phyloP scores from a whole-genome alignment of 1,284 basidiomycete species.

The Heterobasidion parviporum region DNA sequence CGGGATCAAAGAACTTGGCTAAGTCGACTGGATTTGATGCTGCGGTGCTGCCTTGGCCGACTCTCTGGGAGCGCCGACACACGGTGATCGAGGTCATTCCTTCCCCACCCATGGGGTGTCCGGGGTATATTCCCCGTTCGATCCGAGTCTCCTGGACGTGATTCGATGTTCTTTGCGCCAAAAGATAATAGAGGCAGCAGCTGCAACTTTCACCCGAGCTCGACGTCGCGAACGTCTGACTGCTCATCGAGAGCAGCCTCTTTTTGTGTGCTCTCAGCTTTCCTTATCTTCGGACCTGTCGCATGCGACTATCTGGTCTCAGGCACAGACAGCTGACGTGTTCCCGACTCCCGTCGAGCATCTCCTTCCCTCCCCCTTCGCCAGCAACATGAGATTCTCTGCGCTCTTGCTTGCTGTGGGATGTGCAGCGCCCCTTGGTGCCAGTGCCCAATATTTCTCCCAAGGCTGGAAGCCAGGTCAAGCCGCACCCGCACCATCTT shows the following conservation, averaged over 20 bases:
- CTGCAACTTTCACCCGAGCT: too few relatives aligned
- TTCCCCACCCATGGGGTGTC: not conserved
- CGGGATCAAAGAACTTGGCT: not conserved
- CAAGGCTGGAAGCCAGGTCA: conserved; percentile 72
- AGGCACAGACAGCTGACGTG: not conserved
- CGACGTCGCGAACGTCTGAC: too few relatives aligned
- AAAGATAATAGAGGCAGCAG: too few relatives aligned
- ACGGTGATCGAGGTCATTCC: not conserved
- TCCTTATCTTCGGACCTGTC: not conserved
- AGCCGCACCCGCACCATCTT: conserved; percentile 25
- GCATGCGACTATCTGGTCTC: not conserved
- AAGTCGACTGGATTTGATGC: not conserved
- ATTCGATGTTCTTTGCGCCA: too few relatives aligned
- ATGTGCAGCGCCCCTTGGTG: conserved; percentile 22
- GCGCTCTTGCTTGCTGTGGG: conserved; percentile 25
- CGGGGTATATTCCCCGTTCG: not conserved
- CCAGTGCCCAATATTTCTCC: conserved; percentile 63
- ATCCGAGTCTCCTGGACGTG: too few relatives aligned
- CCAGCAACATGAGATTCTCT: conserved; percentile 43
- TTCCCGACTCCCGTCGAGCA: not conserved
- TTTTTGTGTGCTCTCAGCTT: too few relatives aligned
- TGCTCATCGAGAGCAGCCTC: too few relatives aligned
- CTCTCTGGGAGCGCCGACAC: not conserved
- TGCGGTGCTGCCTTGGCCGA: not conserved
- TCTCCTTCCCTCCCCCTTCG: not conserved